Percentiles rank a stretch among this genome's conserved stretches.
phyloP scores from a whole-genome alignment of 73 alveolate genomes.

The Effrenium voratum region DNA sequence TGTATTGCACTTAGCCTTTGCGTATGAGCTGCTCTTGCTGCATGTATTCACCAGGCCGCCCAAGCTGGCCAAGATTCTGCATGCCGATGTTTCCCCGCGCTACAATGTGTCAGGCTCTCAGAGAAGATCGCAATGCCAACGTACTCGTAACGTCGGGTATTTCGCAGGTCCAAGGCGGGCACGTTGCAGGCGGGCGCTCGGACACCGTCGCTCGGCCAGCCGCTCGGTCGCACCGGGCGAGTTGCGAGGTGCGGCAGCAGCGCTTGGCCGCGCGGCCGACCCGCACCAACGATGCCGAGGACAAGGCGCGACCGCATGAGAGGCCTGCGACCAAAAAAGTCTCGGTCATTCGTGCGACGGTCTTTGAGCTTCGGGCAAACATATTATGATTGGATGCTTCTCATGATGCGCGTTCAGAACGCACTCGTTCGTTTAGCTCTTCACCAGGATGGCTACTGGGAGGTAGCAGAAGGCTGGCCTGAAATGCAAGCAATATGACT shows the following conservation, averaged over 20 bases:
- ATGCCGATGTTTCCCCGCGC: constrained; percentile 43
- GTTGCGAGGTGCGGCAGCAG: constrained; percentile 15
- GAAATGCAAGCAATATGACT: too few species aligned
- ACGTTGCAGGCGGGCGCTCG: not conserved
- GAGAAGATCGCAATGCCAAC: not conserved
- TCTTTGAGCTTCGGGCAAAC: not conserved
- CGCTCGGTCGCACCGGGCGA: not conserved
- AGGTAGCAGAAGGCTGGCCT: constrained; percentile 45
- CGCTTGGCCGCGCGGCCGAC: constrained; percentile 21
- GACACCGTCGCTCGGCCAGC: not conserved
- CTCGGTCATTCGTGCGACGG: not conserved
- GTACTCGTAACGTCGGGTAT: not conserved
- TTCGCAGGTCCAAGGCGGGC: not conserved
- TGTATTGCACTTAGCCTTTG: too few species aligned
- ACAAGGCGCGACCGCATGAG: constrained; percentile 1
- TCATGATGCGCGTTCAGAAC: not conserved
- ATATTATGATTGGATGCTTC: not conserved
- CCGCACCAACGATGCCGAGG: not conserved
- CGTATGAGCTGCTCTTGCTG: too few species aligned
- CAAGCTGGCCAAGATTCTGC: constrained; percentile 7
- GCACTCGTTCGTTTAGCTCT: not conserved
- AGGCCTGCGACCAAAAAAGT: not conserved
- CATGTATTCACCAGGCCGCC: not conserved
- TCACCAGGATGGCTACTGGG: constrained; percentile 83
- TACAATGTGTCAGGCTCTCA: not conserved